A percentile compares a stretch with the other conserved stretches of the same genome.
These are phyloP conservation scores for Buxus sempervirens DNA, from an alignment of 164 flowering plant genomes.

Conservation along the genomic window DNA sequence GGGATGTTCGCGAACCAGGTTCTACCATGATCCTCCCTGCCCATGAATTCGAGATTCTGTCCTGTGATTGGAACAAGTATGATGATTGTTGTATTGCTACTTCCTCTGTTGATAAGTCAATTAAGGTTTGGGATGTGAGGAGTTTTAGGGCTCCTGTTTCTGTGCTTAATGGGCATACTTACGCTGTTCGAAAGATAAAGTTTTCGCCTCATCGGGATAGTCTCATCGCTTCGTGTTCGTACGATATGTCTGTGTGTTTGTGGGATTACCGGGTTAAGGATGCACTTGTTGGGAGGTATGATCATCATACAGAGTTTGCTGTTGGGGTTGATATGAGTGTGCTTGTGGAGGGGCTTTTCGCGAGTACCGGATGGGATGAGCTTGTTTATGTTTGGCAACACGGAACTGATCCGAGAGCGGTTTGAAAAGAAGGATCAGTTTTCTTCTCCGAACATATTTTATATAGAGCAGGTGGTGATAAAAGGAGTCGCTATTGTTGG, in stretches of 20 bases:
- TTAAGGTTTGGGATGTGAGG: conserved; percentile 92
- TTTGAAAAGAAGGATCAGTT: conserved; percentile 20
- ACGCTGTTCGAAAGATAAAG: conserved; percentile 78
- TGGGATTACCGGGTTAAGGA: conserved; percentile 92
- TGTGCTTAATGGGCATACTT: conserved; percentile 69
- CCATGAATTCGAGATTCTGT: conserved; percentile 71
- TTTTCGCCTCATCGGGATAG: conserved; percentile 79
- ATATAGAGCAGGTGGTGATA: not conserved
- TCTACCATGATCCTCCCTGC: conserved; percentile 79
- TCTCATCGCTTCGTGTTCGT: conserved; percentile 66
- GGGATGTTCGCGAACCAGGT: conserved; percentile 89
- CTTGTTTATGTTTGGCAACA: conserved; percentile 92
- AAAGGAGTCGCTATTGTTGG: not conserved
- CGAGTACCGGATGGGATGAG: conserved; percentile 98
- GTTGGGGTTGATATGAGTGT: conserved; percentile 97
- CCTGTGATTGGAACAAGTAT: conserved; percentile 93
- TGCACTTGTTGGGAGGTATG: conserved; percentile 75
- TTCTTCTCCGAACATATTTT: not conserved
- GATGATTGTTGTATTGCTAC: conserved; percentile 73
- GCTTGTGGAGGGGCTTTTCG: conserved; percentile 89
- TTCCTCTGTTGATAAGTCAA: conserved; percentile 70
- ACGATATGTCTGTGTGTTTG: conserved; percentile 88
- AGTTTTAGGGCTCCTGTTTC: conserved; percentile 56
- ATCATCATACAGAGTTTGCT: conserved; percentile 93
- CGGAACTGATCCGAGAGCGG: conserved; percentile 87